Percentiles rank a stretch among this genome's conserved stretches.
Conservation (phyloP, 495 filamentous ascomycete genomes). For the Parmelia sp. region DNA sequence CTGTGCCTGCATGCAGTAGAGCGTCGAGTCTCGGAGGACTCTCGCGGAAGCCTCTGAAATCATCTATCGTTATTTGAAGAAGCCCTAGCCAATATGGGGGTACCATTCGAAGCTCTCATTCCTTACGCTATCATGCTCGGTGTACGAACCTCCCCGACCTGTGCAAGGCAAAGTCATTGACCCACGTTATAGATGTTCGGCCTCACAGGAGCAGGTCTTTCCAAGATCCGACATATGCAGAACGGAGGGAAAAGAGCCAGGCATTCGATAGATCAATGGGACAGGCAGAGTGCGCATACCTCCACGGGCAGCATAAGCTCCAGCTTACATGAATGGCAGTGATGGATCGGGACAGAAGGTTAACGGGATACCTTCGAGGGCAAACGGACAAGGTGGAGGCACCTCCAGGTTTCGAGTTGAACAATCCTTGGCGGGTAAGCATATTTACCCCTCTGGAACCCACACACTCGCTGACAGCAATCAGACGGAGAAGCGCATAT, state of each 20-base stretch:
- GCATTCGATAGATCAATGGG: slow-evolving; percentile 86
- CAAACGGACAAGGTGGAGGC: slow-evolving; percentile 76
- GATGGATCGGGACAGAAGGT: slow-evolving; percentile 90
- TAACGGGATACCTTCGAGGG: slow-evolving; percentile 79
- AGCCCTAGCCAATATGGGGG: slow-evolving; percentile 61
- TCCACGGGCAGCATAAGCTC: slow-evolving; percentile 6
- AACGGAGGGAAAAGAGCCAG: slow-evolving; percentile 85
- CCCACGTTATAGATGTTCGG: slow-evolving; percentile 74
- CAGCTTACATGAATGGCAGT: slow-evolving; percentile 52
- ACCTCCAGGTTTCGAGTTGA: slow-evolving; percentile 84
- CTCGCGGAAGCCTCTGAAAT: not conserved
- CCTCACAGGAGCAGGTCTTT: slow-evolving; percentile 68
- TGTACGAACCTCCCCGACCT: slow-evolving; percentile 48
- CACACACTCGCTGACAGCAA: not conserved
- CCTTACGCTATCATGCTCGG: slow-evolving; percentile 86
- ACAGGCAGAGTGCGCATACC: slow-evolving; percentile 58
- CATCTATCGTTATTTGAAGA: not conserved
- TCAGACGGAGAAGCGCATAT: slow-evolving; percentile 18
- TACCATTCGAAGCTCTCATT: slow-evolving; percentile 92
- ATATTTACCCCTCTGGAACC: not conserved
- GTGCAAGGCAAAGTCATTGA: slow-evolving; percentile 24
- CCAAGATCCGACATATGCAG: slow-evolving; percentile 64
- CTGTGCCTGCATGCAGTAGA: not conserved
- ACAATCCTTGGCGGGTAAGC: slow-evolving; percentile 87
- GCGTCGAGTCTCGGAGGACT: not conserved